Percentiles rank a stretch among this genome's conserved stretches.
Evolutionary conservation across 371 early-diverging fungal genomes (phyloP).

Genomic region (Chytridium lagenaria): DNA sequence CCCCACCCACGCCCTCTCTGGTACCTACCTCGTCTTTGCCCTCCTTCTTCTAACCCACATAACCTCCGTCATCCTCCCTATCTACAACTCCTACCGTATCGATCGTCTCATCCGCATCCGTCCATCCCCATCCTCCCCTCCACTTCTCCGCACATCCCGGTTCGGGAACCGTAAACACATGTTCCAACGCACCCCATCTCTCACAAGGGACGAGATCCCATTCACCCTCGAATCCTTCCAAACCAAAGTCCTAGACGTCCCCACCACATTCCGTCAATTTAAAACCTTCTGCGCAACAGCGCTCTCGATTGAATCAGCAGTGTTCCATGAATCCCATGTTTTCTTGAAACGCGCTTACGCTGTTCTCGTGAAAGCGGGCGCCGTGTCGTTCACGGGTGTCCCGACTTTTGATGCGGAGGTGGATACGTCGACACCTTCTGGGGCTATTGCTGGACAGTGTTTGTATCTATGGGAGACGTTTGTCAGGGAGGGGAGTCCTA

Average conservation of each 20-base stretch:
- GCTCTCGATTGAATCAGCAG: background rate
- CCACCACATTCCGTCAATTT: background rate
- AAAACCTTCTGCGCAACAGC: conserved; percentile 15
- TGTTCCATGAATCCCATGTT: conserved; percentile 11
- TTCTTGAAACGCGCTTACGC: conserved; percentile 3
- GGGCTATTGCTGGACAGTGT: conserved; percentile 12
- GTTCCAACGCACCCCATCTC: background rate
- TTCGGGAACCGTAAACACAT: background rate
- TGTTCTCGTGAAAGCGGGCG: conserved; percentile 2
- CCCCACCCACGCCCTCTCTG: background rate
- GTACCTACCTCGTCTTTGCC: conserved; percentile 2
- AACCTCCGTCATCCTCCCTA: conserved; percentile 15
- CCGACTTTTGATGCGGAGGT: background rate
- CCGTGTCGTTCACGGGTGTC: background rate
- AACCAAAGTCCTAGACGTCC: background rate
- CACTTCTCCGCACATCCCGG: background rate
- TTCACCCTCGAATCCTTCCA: no score
- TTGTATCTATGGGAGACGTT: conserved; percentile 16
- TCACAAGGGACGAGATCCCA: no score
- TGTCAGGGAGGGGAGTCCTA: background rate
- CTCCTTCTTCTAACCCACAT: conserved; percentile 8
- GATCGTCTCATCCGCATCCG: background rate
- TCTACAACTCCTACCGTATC: background rate
- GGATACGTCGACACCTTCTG: conserved; percentile 2
- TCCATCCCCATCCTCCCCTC: background rate